Evolutionary conservation across 371 early-diverging fungal species (phyloP).

Genomic region (Apophysomyces elegans): DNA sequence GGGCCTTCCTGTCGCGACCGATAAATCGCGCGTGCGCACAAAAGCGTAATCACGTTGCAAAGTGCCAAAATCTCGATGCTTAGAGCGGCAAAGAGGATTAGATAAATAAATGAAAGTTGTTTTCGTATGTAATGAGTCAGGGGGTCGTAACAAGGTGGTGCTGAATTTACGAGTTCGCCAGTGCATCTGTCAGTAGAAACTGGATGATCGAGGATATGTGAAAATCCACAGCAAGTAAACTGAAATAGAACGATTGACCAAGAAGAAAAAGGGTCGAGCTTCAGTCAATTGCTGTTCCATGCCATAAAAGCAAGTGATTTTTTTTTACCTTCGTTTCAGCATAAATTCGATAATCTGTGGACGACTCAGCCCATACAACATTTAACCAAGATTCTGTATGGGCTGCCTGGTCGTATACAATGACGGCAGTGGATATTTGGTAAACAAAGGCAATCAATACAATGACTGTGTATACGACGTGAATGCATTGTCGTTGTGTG

Average conservation of each 20-base stretch:
- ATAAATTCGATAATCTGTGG: constrained; percentile 33
- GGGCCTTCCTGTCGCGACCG: constrained; percentile 6
- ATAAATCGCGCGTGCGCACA: constrained; percentile 27
- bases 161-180: constrained; percentile 27
- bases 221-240: constrained; percentile 46
- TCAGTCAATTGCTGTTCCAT: no score
- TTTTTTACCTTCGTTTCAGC: constrained; percentile 38
- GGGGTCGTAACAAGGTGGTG: constrained; percentile 36
- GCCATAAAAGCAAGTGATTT: not conserved
- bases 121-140: constrained; percentile 26
- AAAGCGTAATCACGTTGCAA: constrained; percentile 37
- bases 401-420: constrained; percentile 46
- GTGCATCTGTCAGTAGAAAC: constrained; percentile 31
- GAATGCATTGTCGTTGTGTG: constrained; percentile 32
- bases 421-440: constrained; percentile 35
- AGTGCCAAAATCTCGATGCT: constrained; percentile 40
- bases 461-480: constrained; percentile 37
- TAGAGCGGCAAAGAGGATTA: constrained; percentile 38
- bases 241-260: constrained; percentile 2
- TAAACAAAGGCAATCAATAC: constrained; percentile 40
- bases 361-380: constrained; percentile 34
- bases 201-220: constrained; percentile 34
- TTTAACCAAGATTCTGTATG: constrained; percentile 38
- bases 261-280: no score
- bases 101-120: constrained; percentile 34